phyloP scores from a whole-genome alignment of 371 early-diverging fungal species.

The Saksenaea vasiformis region DNA sequence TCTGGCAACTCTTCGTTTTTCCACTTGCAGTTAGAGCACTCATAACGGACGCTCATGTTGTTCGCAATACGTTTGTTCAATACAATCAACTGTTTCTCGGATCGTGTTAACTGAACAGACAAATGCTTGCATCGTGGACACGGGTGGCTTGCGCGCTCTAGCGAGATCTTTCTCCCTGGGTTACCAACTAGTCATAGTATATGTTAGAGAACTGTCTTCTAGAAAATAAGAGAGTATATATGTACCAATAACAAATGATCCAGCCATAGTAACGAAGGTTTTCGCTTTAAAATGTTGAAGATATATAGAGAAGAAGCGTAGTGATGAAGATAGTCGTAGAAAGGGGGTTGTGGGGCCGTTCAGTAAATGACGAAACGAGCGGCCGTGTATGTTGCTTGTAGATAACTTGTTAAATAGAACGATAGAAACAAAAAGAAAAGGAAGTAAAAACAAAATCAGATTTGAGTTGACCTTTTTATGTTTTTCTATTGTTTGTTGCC shows the following conservation, averaged over 20 bases:
- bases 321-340: background rate
- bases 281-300: background rate
- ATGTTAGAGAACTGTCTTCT: background rate
- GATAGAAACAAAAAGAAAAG: background rate
- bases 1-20: constrained; percentile 37
- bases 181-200: constrained; percentile 23
- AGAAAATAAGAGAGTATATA: background rate
- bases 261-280: background rate
- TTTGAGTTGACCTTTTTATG: background rate
- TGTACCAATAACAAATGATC: constrained; percentile 21
- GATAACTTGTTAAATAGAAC: background rate
- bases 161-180: constrained; percentile 37
- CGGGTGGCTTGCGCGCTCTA: constrained; percentile 38
- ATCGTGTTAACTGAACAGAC: constrained; percentile 44
- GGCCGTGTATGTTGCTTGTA: background rate
- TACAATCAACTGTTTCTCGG: constrained; percentile 37
- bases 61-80: constrained; percentile 41
- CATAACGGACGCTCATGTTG: constrained; percentile 44
- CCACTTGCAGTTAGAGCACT: constrained; percentile 47
- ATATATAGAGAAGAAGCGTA: background rate
- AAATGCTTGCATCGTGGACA: constrained; percentile 43
- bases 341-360: no score
- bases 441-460: background rate
- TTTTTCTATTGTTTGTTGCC: constrained; percentile 5
- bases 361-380: background rate